A percentile compares a stretch with the other conserved stretches of the same genome.
These are phyloP conservation scores for Rhytidiadelphus loreus DNA, from an alignment of 225 moss, liverwort and hornwort species.

Conservation along the genomic window DNA sequence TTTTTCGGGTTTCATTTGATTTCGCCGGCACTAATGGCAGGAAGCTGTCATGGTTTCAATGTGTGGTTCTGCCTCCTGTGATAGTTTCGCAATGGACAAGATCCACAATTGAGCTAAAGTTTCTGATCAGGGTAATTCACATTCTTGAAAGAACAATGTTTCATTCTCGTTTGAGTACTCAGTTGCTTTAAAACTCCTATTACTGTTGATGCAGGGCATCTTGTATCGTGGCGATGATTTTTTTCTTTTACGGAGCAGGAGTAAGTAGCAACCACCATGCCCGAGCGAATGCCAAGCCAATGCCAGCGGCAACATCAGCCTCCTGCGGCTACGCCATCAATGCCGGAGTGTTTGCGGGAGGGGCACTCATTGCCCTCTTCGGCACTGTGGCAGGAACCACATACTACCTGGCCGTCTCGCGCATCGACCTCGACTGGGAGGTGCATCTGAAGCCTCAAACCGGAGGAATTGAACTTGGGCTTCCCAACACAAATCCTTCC, in stretches of 20 bases:
- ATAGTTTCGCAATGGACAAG: too few species aligned
- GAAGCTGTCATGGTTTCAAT: too few species aligned
- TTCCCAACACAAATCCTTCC: neutral
- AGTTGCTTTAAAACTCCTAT: neutral
- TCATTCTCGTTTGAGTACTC: neutral
- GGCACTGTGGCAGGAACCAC: neutral
- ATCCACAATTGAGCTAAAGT: neutral
- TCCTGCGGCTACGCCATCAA: constrained; percentile 34
- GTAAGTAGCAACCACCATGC: constrained; percentile 31
- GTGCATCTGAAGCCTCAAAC: neutral
- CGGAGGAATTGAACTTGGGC: neutral
- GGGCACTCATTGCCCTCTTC: constrained; percentile 12
- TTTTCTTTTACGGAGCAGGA: constrained; percentile 40
- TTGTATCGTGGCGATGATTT: constrained; percentile 6
- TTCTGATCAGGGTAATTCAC: neutral
- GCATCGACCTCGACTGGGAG: constrained; percentile 2
- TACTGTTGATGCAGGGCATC: constrained; percentile 9
- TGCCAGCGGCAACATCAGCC: constrained; percentile 14
- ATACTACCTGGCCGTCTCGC: constrained; percentile 23
- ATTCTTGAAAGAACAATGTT: neutral
- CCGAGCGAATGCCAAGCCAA: constrained; percentile 2
- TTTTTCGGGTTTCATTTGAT: neutral
- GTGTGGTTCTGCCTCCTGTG: neutral
- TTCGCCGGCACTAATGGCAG: neutral
- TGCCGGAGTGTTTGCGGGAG: constrained; percentile 30